phyloP scores from a whole-genome alignment of 805 yeast species.

The Yamadazyma nakazawae region DNA sequence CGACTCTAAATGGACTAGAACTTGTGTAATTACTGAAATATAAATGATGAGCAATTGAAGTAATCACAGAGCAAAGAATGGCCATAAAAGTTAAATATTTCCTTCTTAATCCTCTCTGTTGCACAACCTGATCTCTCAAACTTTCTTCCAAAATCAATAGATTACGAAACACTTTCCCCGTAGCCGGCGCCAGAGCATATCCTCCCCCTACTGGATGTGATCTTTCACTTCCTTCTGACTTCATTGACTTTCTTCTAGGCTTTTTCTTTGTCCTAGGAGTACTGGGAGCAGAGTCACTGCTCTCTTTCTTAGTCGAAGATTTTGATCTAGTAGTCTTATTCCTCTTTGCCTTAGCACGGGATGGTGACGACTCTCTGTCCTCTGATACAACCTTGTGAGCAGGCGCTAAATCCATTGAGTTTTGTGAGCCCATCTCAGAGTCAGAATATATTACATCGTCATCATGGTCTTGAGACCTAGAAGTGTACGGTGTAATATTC shows the following conservation, averaged over 20 bases:
- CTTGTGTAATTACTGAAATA: constrained; percentile 24
- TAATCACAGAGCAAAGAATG: constrained; percentile 36
- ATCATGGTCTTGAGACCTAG: constrained; percentile 17
- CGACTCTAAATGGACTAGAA: constrained; percentile 34
- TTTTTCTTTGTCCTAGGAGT: constrained; percentile 23
- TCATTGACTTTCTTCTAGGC: constrained; percentile 22
- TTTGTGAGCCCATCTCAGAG: constrained; percentile 33
- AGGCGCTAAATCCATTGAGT: constrained; percentile 22
- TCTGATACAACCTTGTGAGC: not conserved
- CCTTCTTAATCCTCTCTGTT: constrained; percentile 62
- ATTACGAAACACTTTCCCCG: constrained; percentile 77
- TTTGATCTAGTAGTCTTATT: constrained; percentile 10
- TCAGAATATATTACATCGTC: constrained; percentile 35
- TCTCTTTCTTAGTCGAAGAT: constrained; percentile 14
- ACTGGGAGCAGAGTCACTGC: constrained; percentile 11
- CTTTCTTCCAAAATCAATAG: constrained; percentile 82
- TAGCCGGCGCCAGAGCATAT: constrained; percentile 40
- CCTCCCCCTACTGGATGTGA: constrained; percentile 25
- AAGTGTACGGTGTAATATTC: constrained; percentile 21
- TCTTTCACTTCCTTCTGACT: constrained; percentile 23
- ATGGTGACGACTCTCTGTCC: constrained; percentile 5
- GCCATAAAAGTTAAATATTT: constrained; percentile 56
- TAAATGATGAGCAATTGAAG: constrained; percentile 38
- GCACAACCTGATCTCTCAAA: constrained; percentile 74
- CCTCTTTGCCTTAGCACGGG: constrained; percentile 10